A percentile compares a stretch with the other conserved stretches of the same genome.
Evolutionary conservation across 2,329 filamentous ascomycete genomes (phyloP).

Genomic region (Colletotrichum musae): DNA sequence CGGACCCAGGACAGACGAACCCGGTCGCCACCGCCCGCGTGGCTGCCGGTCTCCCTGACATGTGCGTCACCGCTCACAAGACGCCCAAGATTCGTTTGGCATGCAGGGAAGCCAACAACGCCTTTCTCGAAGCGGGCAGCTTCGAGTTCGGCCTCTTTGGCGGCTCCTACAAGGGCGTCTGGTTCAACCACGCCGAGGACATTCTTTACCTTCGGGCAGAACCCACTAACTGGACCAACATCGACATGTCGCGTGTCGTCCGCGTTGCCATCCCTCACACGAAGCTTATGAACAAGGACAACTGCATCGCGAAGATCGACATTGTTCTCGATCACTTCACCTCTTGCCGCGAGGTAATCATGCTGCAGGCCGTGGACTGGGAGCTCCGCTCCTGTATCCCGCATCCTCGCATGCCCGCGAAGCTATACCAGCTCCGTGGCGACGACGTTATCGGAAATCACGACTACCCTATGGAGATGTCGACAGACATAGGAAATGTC

Average conservation of each 20-base stretch:
- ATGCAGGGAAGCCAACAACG: conserved; percentile 36
- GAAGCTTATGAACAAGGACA: conserved; percentile 31
- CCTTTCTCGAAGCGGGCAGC: conserved; percentile 28
- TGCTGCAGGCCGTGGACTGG: conserved; percentile 35
- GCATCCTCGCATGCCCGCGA: conserved; percentile 19
- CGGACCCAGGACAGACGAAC: conserved; percentile 15
- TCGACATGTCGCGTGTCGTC: conserved; percentile 37
- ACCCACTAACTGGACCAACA: conserved; percentile 24
- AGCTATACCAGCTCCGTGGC: conserved; percentile 19
- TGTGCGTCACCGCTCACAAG: conserved; percentile 32
- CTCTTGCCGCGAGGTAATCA: conserved; percentile 36
- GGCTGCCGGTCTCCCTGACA: conserved; percentile 32
- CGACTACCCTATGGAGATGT: conserved; percentile 28
- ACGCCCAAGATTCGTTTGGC: conserved; percentile 39
- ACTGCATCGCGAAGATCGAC: conserved; percentile 22
- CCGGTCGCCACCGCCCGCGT: conserved; percentile 11
- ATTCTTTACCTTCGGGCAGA: conserved; percentile 33
- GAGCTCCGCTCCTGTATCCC: conserved; percentile 27
- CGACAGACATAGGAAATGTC: conserved; percentile 25
- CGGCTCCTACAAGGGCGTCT: conserved; percentile 35
- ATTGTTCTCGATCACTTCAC: conserved; percentile 28
- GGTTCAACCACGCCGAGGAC: conserved; percentile 40
- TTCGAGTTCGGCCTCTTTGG: conserved; percentile 41
- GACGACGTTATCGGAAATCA: conserved; percentile 35
- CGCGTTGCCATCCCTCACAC: conserved; percentile 34